Base-by-base conservation (phyloP, 2,329 filamentous ascomycete genomes). In the Neofusicoccum umdonicola region DNA sequence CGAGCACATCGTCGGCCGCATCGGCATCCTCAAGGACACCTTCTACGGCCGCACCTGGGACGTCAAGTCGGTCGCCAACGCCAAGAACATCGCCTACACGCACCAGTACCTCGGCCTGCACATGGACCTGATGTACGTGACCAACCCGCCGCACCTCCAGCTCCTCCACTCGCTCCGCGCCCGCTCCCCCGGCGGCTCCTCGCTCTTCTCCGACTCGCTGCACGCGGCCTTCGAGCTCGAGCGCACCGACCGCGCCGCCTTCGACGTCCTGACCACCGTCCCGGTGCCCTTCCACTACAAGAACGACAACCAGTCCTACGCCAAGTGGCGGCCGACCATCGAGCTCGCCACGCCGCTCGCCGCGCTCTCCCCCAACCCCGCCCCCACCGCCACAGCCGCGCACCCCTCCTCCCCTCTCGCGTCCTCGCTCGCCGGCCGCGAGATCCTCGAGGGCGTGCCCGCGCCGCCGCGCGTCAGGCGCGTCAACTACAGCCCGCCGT, bases 31-130 rank as follows among this genome's bases (percentile, higher is more conserved):
- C 31, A 90, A 92, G 72, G 88, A 92, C 70, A 95, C 93, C 7
- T 95, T 98, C 74, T 98, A 98, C 76, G 95, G 95, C 47, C 82
- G 84, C 69, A 96, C 92, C 0, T 98, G 93, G 88, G 90, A 97
- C 76, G 94, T 98, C 12, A 86, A 88, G 62, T 92, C 89, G 3
- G 90, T 96, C 62, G 89, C 90, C 1, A 77, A 91, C 63, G 92
- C 93, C 27, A 93, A 94, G 73, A 98, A 98, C 74, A 91, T 97
- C 3, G 94, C 95, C 22, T 83, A 98, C 79, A 97, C 94, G 0
- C 89, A 85, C 72, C 84, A 89, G 56, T 89, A 88, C 72, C 87
- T 98, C 1, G 91, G 91, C 15, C 88, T 97, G 54, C 95, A 99
- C 79, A 95, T 97, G 86, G 95, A 98, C 74, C 84, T 98, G 45